Base-by-base conservation (phyloP, 2,329 filamentous ascomycete genomes). In the Ophiocordyceps unilateralis region DNA sequence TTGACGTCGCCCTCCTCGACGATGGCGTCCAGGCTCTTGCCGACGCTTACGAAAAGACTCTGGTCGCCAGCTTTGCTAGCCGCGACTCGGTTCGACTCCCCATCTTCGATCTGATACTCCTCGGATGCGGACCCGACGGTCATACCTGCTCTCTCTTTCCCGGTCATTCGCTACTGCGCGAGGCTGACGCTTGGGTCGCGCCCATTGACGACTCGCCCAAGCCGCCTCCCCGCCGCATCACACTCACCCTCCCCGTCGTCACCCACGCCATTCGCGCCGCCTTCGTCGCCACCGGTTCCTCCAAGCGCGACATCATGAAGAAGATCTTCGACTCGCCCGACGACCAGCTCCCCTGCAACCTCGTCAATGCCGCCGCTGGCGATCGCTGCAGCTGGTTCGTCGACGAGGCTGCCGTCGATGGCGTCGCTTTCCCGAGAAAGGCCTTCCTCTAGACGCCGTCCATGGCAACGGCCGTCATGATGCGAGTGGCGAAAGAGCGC, bases 81-180 rank as follows among this genome's bases (percentile, higher is more conserved):
- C 82, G 89, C 58, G 91, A 98, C 65, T 91, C 83, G 49, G 89
- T 98, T 59, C 88, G 86, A 63, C 70, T 95, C 39, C 91, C 91
- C 52, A 83, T 94, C 56, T 98, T 96, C 61, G 91, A 98, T 60
- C 75, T 98, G 43, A 71, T 98, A 44, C 76, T 98, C 37, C 78
- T 98, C 37, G 91, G 91, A 54, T 93, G 85, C 59, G 91, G 91
- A 0, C 89, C 91, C 14, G 91, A 96, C 61, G 91, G 91, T 42
- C 91, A 98, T 67, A 96, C 91, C 28, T 96, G 91, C 78, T 91
- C 83, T 53, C 70, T 98, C 42, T 98, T 98, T 70, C 91, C 91
- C 5, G 82, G 81, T 44, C 89, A 95, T 58, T 75, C 81, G 45
- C 73, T 96, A 43, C 73, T 96, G 51, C 78, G 87, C 49, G 89